phyloP scores from a whole-genome alignment of 352 stramenopile species.

The Globisporangium irregulare region DNA sequence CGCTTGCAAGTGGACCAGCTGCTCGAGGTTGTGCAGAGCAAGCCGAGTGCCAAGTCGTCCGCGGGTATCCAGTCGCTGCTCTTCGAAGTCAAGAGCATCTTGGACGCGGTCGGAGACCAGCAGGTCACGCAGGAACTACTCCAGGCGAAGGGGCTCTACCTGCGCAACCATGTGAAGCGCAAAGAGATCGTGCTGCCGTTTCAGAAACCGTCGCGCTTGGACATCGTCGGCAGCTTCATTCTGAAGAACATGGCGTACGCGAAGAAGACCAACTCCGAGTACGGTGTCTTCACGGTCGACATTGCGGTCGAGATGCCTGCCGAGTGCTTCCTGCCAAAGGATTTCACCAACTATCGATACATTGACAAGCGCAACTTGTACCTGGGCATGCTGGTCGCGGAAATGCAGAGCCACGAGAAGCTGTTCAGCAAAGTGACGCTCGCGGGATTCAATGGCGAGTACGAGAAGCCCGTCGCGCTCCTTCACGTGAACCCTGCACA shows the following conservation, averaged over 20 bases:
- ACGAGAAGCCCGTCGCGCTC: conserved; percentile 71
- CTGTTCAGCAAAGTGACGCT: conserved; percentile 59
- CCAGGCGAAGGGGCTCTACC: conserved; percentile 43
- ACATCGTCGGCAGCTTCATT: conserved; percentile 88
- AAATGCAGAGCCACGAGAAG: conserved; percentile 42
- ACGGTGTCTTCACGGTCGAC: conserved; percentile 68
- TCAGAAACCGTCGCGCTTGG: conserved; percentile 59
- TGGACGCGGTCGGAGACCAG: conserved; percentile 59
- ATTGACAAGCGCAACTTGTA: conserved; percentile 89
- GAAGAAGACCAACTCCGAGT: conserved; percentile 44
- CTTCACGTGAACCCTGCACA: conserved; percentile 44
- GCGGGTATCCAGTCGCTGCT: conserved; percentile 65
- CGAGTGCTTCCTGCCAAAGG: conserved; percentile 82
- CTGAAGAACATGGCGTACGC: conserved; percentile 77
- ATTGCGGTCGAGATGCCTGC: conserved; percentile 80
- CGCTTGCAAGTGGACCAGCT: conserved; percentile 86
- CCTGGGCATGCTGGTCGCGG: conserved; percentile 62
- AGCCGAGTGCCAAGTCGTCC: conserved; percentile 42
- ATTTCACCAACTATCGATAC: conserved; percentile 89
- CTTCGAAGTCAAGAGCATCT: conserved; percentile 76
- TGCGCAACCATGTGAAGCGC: conserved; percentile 75
- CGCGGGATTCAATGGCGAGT: conserved; percentile 71
- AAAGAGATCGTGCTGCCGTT: conserved; percentile 89
- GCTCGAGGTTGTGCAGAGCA: conserved; percentile 62
- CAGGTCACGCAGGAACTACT: conserved; percentile 77